Conservation (phyloP, 2,329 filamentous ascomycete genomes). For the Arthrobotrys iridis region DNA sequence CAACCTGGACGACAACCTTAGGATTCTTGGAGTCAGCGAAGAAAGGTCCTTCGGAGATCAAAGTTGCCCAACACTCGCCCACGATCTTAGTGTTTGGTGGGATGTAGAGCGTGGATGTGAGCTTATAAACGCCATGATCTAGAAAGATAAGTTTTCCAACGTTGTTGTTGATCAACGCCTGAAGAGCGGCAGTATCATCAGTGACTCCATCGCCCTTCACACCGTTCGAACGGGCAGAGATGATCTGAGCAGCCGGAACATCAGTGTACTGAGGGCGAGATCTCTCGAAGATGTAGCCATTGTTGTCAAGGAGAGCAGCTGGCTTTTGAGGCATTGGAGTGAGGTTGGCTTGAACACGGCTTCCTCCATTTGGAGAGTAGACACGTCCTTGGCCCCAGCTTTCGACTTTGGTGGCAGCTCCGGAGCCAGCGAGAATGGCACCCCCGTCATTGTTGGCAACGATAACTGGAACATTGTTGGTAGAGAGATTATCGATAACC, state of each 20-base stretch:
- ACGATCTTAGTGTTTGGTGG: slow-evolving; percentile 65
- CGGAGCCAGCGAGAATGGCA: slow-evolving; percentile 35
- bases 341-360: slow-evolving; percentile 71
- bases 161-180: slow-evolving; percentile 71
- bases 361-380: slow-evolving; percentile 67
- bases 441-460: slow-evolving; percentile 88
- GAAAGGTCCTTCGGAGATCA: slow-evolving; percentile 68
- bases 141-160: slow-evolving; percentile 76
- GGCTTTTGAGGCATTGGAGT: slow-evolving; percentile 71
- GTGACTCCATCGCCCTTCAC: slow-evolving; percentile 87
- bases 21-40: slow-evolving; percentile 71
- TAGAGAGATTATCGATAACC: slow-evolving; percentile 71
- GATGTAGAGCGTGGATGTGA: slow-evolving; percentile 69
- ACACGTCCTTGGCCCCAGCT: slow-evolving; percentile 64
- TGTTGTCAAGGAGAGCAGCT: slow-evolving; percentile 70
- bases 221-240: slow-evolving; percentile 83
- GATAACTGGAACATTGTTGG: slow-evolving; percentile 75
- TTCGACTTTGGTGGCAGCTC: slow-evolving; percentile 31
- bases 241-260: slow-evolving; percentile 74
- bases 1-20: slow-evolving; percentile 74
- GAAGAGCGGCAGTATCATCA: slow-evolving; percentile 87
- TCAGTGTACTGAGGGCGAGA: slow-evolving; percentile 88
- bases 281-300: slow-evolving; percentile 79
- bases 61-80: slow-evolving; percentile 70
- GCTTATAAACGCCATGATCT: slow-evolving; percentile 77